phyloP scores from a whole-genome alignment of 495 filamentous ascomycete species.

The Tuber brumale region DNA sequence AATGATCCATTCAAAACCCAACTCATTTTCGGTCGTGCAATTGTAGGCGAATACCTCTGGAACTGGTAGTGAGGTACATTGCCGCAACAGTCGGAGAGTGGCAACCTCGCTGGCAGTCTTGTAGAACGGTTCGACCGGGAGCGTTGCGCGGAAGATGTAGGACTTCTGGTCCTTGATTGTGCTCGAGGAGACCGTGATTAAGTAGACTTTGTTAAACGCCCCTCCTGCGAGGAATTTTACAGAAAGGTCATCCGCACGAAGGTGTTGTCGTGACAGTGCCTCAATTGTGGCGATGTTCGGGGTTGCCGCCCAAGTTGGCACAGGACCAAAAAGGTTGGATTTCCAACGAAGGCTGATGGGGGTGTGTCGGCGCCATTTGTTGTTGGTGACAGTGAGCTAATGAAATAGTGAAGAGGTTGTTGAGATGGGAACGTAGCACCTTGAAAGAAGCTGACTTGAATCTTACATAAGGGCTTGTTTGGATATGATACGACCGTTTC shows the following conservation, averaged over 20 bases:
- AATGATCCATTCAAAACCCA: no score
- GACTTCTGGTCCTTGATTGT: conserved; percentile 7
- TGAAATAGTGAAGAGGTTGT: background rate
- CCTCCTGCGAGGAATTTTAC: conserved; percentile 19
- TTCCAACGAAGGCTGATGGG: background rate
- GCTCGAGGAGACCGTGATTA: background rate
- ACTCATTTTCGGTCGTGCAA: no score
- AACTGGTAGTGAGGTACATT: no score
- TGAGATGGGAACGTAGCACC: background rate
- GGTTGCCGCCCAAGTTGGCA: background rate
- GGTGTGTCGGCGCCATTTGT: background rate
- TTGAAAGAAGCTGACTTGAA: no score
- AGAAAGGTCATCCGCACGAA: conserved; percentile 6
- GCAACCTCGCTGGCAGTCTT: no score
- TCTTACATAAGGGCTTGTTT: no score
- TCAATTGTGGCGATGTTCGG: conserved; percentile 12
- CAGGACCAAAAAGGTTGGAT: background rate
- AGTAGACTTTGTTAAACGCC: conserved; percentile 26
- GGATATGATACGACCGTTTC: no score
- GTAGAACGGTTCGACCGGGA: no score
- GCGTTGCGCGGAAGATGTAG: no score
- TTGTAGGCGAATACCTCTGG: no score
- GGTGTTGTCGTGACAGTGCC: conserved; percentile 10
- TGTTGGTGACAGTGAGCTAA: background rate
- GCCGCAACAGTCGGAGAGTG: no score